Evolutionary conservation across 208 protist species (phyloP).

Genomic region (Leishmania lainsoni): DNA sequence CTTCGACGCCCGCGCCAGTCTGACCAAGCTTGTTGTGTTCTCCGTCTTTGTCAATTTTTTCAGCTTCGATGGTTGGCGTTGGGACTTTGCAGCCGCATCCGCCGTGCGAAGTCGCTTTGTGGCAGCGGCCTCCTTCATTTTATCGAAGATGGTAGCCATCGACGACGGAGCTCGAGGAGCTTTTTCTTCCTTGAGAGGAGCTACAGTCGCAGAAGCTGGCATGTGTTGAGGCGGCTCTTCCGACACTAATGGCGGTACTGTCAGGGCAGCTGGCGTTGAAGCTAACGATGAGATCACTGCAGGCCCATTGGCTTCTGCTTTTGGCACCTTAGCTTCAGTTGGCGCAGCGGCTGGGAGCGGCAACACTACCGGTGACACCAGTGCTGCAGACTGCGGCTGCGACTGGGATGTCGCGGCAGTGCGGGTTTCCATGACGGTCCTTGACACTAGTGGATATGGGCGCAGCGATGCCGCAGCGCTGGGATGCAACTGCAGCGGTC

Average conservation of each 20-base stretch:
- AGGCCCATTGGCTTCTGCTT: background rate
- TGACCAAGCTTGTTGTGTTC: slow-evolving; percentile 59
- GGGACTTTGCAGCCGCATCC: background rate
- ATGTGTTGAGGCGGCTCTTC: background rate
- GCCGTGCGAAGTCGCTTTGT: slow-evolving; percentile 16
- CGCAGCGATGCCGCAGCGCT: background rate
- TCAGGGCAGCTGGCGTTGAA: background rate
- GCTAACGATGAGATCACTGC: background rate
- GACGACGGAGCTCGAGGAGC: background rate
- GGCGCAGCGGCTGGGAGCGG: background rate
- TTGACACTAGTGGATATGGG: slow-evolving; percentile 24
- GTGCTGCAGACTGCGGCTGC: background rate
- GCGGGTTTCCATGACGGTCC: slow-evolving; percentile 19
- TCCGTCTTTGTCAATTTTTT: slow-evolving; percentile 36
- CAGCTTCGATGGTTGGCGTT: slow-evolving; percentile 5
- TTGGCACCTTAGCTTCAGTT: background rate
- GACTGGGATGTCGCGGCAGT: background rate
- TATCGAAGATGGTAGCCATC: slow-evolving; percentile 46
- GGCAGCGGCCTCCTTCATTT: slow-evolving; percentile 33
- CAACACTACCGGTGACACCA: background rate
- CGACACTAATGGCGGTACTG: background rate
- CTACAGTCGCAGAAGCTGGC: background rate
- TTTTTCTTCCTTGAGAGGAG: background rate
- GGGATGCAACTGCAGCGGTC: slow-evolving; percentile 13
- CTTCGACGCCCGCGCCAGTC: slow-evolving; percentile 73